These are phyloP conservation scores for Hura crepitans DNA, from an alignment of 441 rosid species.

Conservation along the genomic window DNA sequence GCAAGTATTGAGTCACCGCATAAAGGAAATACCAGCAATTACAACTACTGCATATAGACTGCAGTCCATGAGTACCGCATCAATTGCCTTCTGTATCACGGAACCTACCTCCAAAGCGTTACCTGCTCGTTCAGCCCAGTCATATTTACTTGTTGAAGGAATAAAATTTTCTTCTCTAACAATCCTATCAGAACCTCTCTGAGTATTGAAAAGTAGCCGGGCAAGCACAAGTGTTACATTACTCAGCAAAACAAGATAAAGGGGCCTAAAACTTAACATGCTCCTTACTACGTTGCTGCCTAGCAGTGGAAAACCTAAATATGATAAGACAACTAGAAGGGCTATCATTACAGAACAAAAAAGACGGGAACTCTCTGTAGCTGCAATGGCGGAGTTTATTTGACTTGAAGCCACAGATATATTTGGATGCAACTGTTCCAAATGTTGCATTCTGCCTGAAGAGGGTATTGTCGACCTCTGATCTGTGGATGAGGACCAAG, in stretches of 20 bases:
- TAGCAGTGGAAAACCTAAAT: constrained; percentile 49
- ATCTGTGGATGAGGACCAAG: constrained; percentile 27
- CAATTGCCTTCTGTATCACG: constrained; percentile 52
- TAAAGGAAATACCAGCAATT: constrained; percentile 51
- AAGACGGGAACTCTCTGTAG: constrained; percentile 45
- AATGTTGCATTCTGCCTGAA: constrained; percentile 27
- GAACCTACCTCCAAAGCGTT: constrained; percentile 57
- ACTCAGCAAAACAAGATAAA: constrained; percentile 58
- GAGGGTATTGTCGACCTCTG: constrained; percentile 33
- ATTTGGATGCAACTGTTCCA: constrained; percentile 11
- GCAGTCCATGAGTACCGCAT: constrained; percentile 65
- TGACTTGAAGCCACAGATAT: constrained; percentile 41
- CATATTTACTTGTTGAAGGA: constrained; percentile 31
- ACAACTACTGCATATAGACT: constrained; percentile 54
- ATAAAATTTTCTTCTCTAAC: constrained; percentile 25
- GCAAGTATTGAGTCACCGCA: constrained; percentile 21
- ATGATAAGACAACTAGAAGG: constrained; percentile 44
- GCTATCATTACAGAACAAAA: constrained; percentile 47
- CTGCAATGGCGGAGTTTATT: constrained; percentile 52
- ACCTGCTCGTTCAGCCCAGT: constrained; percentile 56
- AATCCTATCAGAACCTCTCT: constrained; percentile 25
- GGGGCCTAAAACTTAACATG: constrained; percentile 58
- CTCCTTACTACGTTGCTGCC: constrained; percentile 33
- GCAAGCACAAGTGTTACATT: constrained; percentile 48
- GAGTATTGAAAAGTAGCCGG: constrained; percentile 34